These are phyloP conservation scores for Acer negundo DNA, from an alignment of 345 rosid species.

Conservation along the genomic window DNA sequence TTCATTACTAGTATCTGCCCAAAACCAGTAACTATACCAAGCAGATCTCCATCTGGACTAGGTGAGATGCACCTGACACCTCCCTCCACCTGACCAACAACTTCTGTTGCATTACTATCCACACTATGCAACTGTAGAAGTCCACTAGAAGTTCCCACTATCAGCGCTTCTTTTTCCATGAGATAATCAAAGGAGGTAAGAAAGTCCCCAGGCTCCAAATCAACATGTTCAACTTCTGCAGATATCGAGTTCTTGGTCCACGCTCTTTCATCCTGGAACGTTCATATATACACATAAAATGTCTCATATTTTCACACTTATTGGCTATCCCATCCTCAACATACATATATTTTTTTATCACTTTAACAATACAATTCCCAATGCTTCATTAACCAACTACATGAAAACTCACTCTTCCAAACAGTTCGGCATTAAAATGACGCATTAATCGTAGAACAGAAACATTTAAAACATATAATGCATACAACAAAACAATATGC, in stretches of 20 bases:
- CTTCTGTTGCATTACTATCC: conserved; percentile 61
- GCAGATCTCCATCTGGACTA: conserved; percentile 88
- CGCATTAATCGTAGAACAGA: not conserved
- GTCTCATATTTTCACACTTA: not conserved
- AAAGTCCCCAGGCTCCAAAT: conserved; percentile 64
- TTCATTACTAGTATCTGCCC: conserved; percentile 93
- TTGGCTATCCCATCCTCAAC: not conserved
- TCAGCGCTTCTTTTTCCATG: conserved; percentile 88
- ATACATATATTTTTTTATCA: not conserved
- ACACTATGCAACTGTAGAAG: conserved; percentile 59
- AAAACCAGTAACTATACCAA: conserved; percentile 63
- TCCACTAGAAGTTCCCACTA: conserved; percentile 76
- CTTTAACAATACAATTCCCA: not conserved
- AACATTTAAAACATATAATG: not conserved
- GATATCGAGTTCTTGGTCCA: conserved; percentile 36
- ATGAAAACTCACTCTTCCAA: conserved; percentile 1
- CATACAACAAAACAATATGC: not conserved
- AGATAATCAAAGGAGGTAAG: conserved; percentile 82
- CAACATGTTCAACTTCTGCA: conserved; percentile 51
- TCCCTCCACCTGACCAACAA: conserved; percentile 86
- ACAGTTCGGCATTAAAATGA: no score
- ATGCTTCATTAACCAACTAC: not conserved
- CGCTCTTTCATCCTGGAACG: conserved; percentile 53
- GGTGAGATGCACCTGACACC: conserved; percentile 79
- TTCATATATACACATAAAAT: not conserved